Conservation (phyloP, 2,329 filamentous ascomycete genomes). For the Neopestalotiopsis rosae region DNA sequence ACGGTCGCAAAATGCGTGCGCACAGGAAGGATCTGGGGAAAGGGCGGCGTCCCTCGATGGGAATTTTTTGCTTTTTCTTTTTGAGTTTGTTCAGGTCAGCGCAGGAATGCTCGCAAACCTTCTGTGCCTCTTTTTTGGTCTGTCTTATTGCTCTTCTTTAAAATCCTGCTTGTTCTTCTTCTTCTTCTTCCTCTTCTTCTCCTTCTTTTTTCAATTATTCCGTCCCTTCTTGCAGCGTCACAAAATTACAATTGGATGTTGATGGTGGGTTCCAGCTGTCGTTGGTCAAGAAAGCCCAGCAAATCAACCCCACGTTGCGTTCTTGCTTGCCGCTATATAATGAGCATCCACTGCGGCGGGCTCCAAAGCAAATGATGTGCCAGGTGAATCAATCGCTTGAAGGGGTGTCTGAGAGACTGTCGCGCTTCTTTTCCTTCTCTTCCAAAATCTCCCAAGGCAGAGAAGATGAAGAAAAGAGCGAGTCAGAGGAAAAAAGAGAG, state of each 20-base stretch:
- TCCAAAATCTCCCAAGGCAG: background rate
- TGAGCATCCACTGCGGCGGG: background rate
- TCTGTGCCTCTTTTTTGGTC: too few relatives aligned
- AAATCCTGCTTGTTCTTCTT: too few relatives aligned
- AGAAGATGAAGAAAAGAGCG: background rate
- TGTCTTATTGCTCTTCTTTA: too few relatives aligned
- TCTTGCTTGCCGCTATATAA: constrained; percentile 8
- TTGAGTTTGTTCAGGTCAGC: background rate
- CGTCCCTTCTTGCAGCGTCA: background rate
- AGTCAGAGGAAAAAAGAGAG: background rate
- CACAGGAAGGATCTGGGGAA: background rate
- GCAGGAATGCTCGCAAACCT: too few relatives aligned
- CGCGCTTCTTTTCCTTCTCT: background rate
- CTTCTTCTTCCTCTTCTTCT: background rate
- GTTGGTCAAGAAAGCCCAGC: constrained; percentile 4
- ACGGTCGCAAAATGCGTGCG: constrained; percentile 12
- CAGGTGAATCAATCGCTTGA: background rate
- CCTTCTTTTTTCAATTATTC: background rate
- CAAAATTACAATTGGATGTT: constrained; percentile 4
- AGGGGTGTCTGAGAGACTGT: background rate
- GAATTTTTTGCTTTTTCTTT: background rate
- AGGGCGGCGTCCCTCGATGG: background rate
- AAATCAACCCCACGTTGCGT: constrained; percentile 9
- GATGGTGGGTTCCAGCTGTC: constrained; percentile 15
- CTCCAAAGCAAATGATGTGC: background rate